phyloP scores from a whole-genome alignment of 768 basidiomycete genomes.

The Rhizopogon vesiculosus region DNA sequence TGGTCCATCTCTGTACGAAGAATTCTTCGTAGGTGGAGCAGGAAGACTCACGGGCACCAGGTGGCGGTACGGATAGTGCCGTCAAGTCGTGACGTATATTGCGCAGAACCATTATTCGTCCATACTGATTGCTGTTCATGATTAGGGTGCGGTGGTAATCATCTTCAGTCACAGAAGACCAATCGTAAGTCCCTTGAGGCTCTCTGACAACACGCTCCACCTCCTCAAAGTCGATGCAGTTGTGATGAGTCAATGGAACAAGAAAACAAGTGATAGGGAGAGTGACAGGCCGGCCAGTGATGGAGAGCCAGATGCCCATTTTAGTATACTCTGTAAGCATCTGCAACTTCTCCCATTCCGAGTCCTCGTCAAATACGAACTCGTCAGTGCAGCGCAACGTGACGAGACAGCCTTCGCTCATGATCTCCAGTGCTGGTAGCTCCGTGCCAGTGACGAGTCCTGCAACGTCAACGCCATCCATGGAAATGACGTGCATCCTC shows the following conservation, averaged over 20 bases:
- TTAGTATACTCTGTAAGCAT: slow-evolving; percentile 66
- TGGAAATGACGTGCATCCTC: slow-evolving; percentile 59
- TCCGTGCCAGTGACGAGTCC: slow-evolving; percentile 66
- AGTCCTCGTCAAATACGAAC: slow-evolving; percentile 40
- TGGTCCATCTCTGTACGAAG: slow-evolving; percentile 50
- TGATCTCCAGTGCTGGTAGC: slow-evolving; percentile 45
- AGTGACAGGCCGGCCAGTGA: slow-evolving; percentile 53
- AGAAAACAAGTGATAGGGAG: slow-evolving; percentile 56
- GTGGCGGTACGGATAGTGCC: slow-evolving; percentile 52
- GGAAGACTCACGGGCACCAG: slow-evolving; percentile 43
- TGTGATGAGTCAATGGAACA: slow-evolving; percentile 51
- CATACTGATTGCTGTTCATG: slow-evolving; percentile 49
- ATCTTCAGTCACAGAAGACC: slow-evolving; percentile 46
- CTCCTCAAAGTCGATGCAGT: slow-evolving; percentile 51
- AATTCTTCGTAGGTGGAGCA: slow-evolving; percentile 56
- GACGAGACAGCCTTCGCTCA: slow-evolving; percentile 24
- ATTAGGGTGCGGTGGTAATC: slow-evolving; percentile 50
- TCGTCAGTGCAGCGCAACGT: slow-evolving; percentile 44
- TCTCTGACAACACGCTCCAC: slow-evolving; percentile 47
- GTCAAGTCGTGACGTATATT: slow-evolving; percentile 62
- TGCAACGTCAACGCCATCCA: slow-evolving; percentile 46
- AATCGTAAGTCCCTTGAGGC: slow-evolving; percentile 49
- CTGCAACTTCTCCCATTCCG: slow-evolving; percentile 42
- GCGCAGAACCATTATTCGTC: slow-evolving; percentile 52
- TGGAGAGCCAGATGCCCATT: slow-evolving; percentile 55